Conservation (phyloP, 169 alveolate species). For the Plasmodium ovale region DNA sequence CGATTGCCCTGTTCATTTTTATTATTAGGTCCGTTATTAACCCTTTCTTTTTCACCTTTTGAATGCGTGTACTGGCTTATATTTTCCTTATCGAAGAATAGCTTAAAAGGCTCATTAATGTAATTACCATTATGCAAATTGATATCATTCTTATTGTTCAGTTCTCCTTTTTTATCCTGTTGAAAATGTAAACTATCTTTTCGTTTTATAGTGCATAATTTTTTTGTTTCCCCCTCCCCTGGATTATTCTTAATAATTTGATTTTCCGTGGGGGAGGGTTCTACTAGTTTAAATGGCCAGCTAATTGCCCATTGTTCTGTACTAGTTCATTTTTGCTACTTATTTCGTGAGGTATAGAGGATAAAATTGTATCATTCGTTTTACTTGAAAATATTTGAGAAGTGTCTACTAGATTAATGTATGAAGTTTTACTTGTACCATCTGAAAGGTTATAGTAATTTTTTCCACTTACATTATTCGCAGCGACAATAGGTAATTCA, state of each 20-base stretch:
- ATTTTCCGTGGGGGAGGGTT: slow-evolving; percentile 58
- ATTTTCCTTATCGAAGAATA: slow-evolving; percentile 3
- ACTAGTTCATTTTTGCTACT: neutral
- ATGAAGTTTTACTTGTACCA: neutral
- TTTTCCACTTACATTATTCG: slow-evolving; percentile 6
- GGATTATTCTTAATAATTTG: slow-evolving; percentile 14
- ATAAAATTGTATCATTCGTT: neutral
- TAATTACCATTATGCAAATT: neutral
- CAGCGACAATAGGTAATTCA: neutral
- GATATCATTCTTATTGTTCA: neutral
- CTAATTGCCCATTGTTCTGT: neutral
- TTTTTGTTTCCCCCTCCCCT: slow-evolving; percentile 61
- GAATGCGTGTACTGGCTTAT: neutral
- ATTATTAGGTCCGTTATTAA: neutral
- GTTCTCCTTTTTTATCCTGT: neutral
- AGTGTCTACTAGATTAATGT: neutral
- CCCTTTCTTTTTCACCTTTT: neutral
- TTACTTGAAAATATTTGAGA: neutral
- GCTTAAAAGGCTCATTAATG: slow-evolving; percentile 8
- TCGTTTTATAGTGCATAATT: neutral
- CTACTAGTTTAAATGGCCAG: slow-evolving; percentile 55
- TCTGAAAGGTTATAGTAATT: slow-evolving; percentile 20
- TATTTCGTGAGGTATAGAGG: slow-evolving; percentile 22
- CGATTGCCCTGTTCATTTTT: neutral
- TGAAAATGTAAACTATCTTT: slow-evolving; percentile 5